phyloP scores from a whole-genome alignment of 192 early-diverging fungal species.

The Radiomyces spectabilis region DNA sequence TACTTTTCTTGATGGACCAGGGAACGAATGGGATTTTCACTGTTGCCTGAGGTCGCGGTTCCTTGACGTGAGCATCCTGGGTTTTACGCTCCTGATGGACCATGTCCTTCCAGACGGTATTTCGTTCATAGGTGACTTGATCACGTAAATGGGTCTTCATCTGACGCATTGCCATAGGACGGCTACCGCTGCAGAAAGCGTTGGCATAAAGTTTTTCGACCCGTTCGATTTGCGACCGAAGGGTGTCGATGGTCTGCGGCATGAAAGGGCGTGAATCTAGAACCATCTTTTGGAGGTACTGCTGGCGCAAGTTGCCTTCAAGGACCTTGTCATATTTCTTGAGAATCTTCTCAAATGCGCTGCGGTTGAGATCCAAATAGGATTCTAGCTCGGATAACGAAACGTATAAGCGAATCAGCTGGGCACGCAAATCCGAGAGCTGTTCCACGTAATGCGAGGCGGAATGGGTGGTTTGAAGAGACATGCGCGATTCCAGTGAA shows the following conservation, averaged over 20 bases:
- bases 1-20: not conserved
- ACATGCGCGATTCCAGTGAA: slow-evolving; percentile 25
- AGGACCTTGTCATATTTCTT: slow-evolving; percentile 95
- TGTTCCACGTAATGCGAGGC: slow-evolving; percentile 5
- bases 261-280: slow-evolving; percentile 49
- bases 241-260: slow-evolving; percentile 34
- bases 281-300: slow-evolving; percentile 42
- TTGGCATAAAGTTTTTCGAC: slow-evolving; percentile 56
- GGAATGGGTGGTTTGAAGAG: not conserved
- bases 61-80: slow-evolving; percentile 30
- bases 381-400: slow-evolving; percentile 73
- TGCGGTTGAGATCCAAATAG: slow-evolving; percentile 78
- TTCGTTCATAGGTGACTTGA: slow-evolving; percentile 64
- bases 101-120: slow-evolving; percentile 78
- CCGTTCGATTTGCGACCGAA: slow-evolving; percentile 43
- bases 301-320: slow-evolving; percentile 29
- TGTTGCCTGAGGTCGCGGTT: slow-evolving; percentile 22
- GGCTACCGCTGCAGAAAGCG: slow-evolving; percentile 47
- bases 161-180: slow-evolving; percentile 43
- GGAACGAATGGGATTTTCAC: slow-evolving; percentile 15
- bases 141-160: slow-evolving; percentile 57
- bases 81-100: slow-evolving; percentile 55
- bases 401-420: slow-evolving; percentile 31
- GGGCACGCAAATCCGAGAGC: slow-evolving; percentile 16
- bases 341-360: slow-evolving; percentile 85